Evolutionary conservation across 768 basidiomycete genomes (phyloP), one percentile per base, ranked within the genome.

Genomic region (Collybia nuda): DNA sequence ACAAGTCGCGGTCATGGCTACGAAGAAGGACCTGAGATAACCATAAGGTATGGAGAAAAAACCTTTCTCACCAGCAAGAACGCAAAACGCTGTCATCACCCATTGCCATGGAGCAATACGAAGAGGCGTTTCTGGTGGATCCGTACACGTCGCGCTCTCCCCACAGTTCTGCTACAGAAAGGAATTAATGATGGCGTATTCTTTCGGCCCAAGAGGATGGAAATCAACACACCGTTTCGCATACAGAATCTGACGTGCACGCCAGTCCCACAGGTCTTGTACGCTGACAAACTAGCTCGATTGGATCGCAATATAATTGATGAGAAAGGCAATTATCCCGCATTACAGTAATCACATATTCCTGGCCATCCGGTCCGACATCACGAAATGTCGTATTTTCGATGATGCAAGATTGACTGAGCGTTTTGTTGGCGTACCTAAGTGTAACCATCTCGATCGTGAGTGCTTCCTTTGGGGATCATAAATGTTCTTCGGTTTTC

Each of bases 311-410:
- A 64, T 80, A 85, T 6, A 81, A 64, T 9, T 64, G 68, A 2
- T 79, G 73, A 4, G 72, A 74, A 12, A 68, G 71, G 61, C 85
- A 88, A 61, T 87, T 85, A 58, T 78, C 73, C 45, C 84, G 70
- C 21, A 76, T 74, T n/a, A 86, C 69, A 48, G 76, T 72, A 55
- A 75, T 79, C 15, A 69, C 71, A 60, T 73, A 74, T 51, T 74
- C 68, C 29, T 68, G 60, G 15, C 65, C 69, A 29, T 67, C 65
- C 17, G 69, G 65, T 4, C 70, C 73, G 47, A 72, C 67, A 43
- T 76, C 77, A 47, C 76, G 68, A 57, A 83, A 84, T 1, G 75
- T 73, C 6, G 72, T 77, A 56, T 77, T 78, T 50, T 85, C 81
- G 9, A 69, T 65, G 2, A 77, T 57, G 60, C 86, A 90, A 12